These are phyloP conservation scores for Mycena maculata DNA, from an alignment of 768 basidiomycete species.

Conservation along the genomic window DNA sequence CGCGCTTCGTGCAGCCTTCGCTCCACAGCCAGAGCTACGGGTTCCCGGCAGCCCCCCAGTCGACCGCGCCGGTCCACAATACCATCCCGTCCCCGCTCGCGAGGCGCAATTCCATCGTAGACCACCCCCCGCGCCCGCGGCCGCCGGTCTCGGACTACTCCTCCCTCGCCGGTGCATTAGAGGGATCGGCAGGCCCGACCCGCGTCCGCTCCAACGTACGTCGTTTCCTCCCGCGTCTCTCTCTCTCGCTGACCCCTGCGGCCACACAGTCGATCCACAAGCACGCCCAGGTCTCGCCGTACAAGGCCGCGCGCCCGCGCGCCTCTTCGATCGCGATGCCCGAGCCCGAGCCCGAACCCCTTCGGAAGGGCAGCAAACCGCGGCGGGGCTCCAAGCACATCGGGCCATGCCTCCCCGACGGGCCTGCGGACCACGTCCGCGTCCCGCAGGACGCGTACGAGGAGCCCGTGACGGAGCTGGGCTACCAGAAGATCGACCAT, in stretches of 20 bases:
- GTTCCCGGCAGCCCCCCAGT: constrained; percentile 23
- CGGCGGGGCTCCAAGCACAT: constrained; percentile 29
- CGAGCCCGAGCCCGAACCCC: neutral
- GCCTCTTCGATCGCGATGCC: constrained; percentile 34
- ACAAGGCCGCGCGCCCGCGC: constrained; percentile 24
- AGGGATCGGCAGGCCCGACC: constrained; percentile 17
- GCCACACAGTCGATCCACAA: constrained; percentile 26
- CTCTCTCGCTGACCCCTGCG: neutral
- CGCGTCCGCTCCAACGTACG: constrained; percentile 25
- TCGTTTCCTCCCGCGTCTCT: neutral
- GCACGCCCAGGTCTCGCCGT: constrained; percentile 19
- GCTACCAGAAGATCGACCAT: constrained; percentile 26
- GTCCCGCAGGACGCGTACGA: constrained; percentile 23
- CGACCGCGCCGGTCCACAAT: neutral
- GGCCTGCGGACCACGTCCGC: constrained; percentile 23
- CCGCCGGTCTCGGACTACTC: constrained; percentile 26
- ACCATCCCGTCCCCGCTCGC: constrained; percentile 18
- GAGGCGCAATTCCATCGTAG: constrained; percentile 28
- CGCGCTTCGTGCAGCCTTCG: constrained; percentile 30
- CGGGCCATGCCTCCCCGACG: constrained; percentile 24
- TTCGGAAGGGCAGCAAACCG: neutral
- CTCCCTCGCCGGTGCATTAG: constrained; percentile 24
- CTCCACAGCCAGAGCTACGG: constrained; percentile 22
- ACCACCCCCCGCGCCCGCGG: constrained; percentile 8
- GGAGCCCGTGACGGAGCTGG: constrained; percentile 22